Base-by-base conservation (phyloP, 768 basidiomycete species). In the Lactarius hengduanensis region DNA sequence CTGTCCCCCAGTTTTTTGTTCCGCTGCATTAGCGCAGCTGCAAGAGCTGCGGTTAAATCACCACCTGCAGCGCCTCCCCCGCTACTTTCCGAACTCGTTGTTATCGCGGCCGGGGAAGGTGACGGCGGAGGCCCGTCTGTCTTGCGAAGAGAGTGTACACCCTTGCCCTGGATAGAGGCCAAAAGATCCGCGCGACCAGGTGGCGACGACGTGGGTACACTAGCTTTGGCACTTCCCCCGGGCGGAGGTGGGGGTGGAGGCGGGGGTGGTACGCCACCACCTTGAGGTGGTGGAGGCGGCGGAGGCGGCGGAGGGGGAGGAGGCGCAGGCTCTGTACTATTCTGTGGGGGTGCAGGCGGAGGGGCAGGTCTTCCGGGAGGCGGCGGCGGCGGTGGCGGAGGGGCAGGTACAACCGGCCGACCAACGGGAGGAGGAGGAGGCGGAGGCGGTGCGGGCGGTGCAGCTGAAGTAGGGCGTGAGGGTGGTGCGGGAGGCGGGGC, bases 1-100 rank as follows among this genome's bases (percentile, higher is more conserved):
- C 90, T 91, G 71, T 94, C 92, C 2, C 91, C 94, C 71, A 96
- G 78, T 73, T 91, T 89, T 79, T 91, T 93, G 74, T 92, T 96
- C 71, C 95, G 79, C 74, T 89, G 86, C 71, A 88, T 78, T 68
- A 98, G 76, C 1, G 94, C 94, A 58, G 86, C 90, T 6, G 94
- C 95, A 56, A 97, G 79, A 9, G 93, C 92, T 4, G 86, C 82
- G 0, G 94, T 94, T 66, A 96, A 75, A 77, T 95, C 89, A 0
- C 83, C 89, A 13, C 89, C 92, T 15, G 80, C 86, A 16, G 73
- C 77, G 1, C 78, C 74, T 15, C 77, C 73, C 28, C 78, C 73
- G 34, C 76, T 75, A 2, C 77, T 67, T 43, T 80, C 7, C 65
- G 74, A 7, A 61, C 68, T 45, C 78, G 79, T 15, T 76, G 75